These are phyloP conservation scores for Erysimum cheiranthoides DNA, from an alignment of 345 rosid genomes.

Conservation along the genomic window DNA sequence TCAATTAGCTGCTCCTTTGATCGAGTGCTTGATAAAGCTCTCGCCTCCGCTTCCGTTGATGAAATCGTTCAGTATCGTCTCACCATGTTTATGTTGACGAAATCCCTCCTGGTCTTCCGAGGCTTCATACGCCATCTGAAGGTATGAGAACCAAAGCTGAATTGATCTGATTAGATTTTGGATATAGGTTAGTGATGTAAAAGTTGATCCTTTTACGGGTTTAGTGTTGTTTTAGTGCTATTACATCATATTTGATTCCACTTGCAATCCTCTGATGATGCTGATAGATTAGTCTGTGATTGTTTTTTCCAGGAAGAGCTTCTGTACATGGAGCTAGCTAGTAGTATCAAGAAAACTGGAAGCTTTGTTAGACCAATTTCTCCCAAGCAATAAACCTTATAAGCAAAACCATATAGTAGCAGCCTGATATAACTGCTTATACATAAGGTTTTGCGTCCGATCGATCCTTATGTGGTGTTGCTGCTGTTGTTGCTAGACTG, in stretches of 20 bases:
- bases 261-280: constrained; percentile 10
- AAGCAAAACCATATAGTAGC: too few species aligned
- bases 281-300: constrained; percentile 5
- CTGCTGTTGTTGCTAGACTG: constrained; percentile 61
- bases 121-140: constrained; percentile 80
- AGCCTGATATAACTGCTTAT: too few species aligned
- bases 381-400: too few species aligned
- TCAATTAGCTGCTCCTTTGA: constrained; percentile 67
- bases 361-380: constrained; percentile 75
- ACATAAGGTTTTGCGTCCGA: too few species aligned
- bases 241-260: not conserved
- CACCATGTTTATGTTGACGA: constrained; percentile 63
- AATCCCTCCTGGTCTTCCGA: constrained; percentile 82
- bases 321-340: constrained; percentile 56
- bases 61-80: constrained; percentile 62
- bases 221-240: too few species aligned
- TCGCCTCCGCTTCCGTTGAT: constrained; percentile 42
- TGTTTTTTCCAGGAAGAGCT: constrained; percentile 61
- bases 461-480: not conserved
- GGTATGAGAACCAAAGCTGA: constrained; percentile 55
- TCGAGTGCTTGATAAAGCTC: constrained; percentile 61
- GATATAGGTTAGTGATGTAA: constrained; percentile 12
- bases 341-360: constrained; percentile 62
- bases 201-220: not conserved
- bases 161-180: constrained; percentile 14